A percentile compares a stretch with the other conserved stretches of the same genome.
phyloP scores from a whole-genome alignment of 768 basidiomycete species.

The Boletus vinaceobasis region DNA sequence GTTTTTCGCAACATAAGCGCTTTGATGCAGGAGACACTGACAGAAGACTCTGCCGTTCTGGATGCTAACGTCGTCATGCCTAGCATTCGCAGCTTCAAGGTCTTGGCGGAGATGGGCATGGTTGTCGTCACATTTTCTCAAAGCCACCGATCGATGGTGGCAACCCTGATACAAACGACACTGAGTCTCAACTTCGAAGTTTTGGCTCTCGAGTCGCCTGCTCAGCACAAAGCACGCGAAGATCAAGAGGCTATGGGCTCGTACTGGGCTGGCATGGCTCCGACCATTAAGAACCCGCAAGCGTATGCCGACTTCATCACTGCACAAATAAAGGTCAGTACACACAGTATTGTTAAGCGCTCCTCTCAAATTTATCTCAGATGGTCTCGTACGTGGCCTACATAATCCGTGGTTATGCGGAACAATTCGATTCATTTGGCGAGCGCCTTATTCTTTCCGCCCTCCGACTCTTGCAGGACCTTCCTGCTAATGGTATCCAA shows the following conservation, averaged over 20 bases:
- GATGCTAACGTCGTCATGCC: conserved; percentile 61
- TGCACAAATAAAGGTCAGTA: conserved; percentile 82
- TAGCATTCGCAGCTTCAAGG: conserved; percentile 86
- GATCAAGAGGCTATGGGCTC: conserved; percentile 80
- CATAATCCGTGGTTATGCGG: conserved; percentile 68
- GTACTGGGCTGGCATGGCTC: conserved; percentile 80
- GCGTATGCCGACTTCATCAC: conserved; percentile 81
- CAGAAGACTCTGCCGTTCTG: conserved; percentile 54
- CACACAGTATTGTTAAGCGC: not conserved
- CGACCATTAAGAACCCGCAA: conserved; percentile 64
- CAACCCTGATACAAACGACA: conserved; percentile 63
- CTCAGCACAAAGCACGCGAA: conserved; percentile 73
- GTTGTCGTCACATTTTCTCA: conserved; percentile 90
- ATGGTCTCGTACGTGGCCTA: conserved; percentile 91
- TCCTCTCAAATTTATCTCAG: conserved; percentile 37
- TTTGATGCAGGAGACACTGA: conserved; percentile 72
- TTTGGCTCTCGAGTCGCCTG: conserved; percentile 73
- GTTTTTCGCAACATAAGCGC: conserved; percentile 70
- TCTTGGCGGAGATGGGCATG: conserved; percentile 90
- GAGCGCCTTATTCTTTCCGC: conserved; percentile 78
- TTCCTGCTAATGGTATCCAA: conserved; percentile 79
- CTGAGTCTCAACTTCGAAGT: conserved; percentile 78
- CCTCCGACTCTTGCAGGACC: conserved; percentile 89
- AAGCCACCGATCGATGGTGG: conserved; percentile 63
- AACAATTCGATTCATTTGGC: conserved; percentile 68